These are phyloP conservation scores for Kodamaea kakaduensis DNA, from an alignment of 805 yeast species.

Conservation along the genomic window DNA sequence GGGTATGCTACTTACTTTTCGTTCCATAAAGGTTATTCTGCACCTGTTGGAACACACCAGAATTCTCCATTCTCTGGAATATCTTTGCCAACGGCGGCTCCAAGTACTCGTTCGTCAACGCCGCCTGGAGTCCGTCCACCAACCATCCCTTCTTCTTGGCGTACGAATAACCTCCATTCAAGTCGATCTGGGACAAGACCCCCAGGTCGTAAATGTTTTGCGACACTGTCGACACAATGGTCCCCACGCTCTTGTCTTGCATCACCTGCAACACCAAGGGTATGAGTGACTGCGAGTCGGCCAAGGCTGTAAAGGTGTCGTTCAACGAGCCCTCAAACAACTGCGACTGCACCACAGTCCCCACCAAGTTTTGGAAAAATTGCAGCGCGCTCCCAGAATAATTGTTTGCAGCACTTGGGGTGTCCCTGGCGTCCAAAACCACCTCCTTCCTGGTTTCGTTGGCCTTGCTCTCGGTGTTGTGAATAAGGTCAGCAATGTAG, in stretches of 20 bases:
- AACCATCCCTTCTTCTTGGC: constrained; percentile 23
- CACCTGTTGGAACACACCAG: constrained; percentile 29
- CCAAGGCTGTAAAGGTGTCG: constrained; percentile 27
- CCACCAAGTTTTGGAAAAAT: constrained; percentile 29
- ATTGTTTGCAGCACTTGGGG: constrained; percentile 8
- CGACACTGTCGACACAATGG: constrained; percentile 20
- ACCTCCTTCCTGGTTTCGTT: constrained; percentile 14
- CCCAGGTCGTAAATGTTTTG: constrained; percentile 31
- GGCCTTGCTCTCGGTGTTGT: constrained; percentile 27
- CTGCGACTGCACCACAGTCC: constrained; percentile 7
- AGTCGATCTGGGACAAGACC: constrained; percentile 28
- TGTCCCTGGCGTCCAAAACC: constrained; percentile 9
- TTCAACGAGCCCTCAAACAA: constrained; percentile 15
- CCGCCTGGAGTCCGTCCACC: constrained; percentile 20
- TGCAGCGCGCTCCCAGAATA: constrained; percentile 28
- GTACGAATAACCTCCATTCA: constrained; percentile 18
- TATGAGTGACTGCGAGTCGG: constrained; percentile 26
- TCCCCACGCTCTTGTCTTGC: constrained; percentile 17
- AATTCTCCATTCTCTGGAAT: constrained; percentile 26
- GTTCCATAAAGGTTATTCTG: constrained; percentile 30
- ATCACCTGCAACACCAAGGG: constrained; percentile 25
- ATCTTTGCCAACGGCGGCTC: constrained; percentile 31
- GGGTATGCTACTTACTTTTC: not conserved
- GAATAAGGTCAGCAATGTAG: constrained; percentile 27
- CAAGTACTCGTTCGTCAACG: constrained; percentile 26